Evolutionary conservation across 352 stramenopile genomes (phyloP).

Genomic region (Pythium aquatile): DNA sequence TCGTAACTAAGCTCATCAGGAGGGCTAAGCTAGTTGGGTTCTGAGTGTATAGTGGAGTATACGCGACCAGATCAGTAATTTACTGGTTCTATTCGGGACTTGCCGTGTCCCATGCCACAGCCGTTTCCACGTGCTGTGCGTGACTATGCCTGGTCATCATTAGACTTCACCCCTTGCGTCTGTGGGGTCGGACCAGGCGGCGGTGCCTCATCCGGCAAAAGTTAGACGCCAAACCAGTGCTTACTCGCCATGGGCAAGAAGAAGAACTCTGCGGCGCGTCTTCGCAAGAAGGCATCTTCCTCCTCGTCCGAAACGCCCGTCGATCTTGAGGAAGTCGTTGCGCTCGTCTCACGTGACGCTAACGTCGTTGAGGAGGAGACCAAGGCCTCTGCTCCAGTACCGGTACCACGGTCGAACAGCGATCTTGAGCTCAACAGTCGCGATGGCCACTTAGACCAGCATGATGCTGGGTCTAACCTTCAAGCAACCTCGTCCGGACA

Average conservation of each 20-base stretch:
- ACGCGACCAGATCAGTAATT: neutral
- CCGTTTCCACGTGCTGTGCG: constrained; percentile 6
- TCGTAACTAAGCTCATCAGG: neutral
- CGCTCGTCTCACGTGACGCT: neutral
- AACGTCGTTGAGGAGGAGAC: neutral
- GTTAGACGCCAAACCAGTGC: neutral
- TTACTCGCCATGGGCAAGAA: constrained; percentile 21
- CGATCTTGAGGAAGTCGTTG: neutral
- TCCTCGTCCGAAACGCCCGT: neutral
- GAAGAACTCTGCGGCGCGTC: constrained; percentile 5
- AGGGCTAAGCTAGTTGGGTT: neutral
- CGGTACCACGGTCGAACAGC: neutral
- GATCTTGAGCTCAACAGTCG: neutral
- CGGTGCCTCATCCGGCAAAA: neutral
- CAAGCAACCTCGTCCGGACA: neutral
- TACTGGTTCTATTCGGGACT: neutral
- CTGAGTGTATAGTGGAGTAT: neutral
- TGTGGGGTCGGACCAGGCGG: neutral
- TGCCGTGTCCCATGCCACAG: constrained; percentile 10
- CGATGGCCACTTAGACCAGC: neutral
- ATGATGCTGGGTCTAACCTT: constrained; percentile 14
- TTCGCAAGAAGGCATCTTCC: constrained; percentile 4
- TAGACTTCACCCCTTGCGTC: neutral
- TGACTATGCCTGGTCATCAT: constrained; percentile 3
- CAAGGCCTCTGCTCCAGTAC: too few relatives aligned